Conservation (phyloP, 164 flowering plant species). For the Amborella trichopoda region DNA sequence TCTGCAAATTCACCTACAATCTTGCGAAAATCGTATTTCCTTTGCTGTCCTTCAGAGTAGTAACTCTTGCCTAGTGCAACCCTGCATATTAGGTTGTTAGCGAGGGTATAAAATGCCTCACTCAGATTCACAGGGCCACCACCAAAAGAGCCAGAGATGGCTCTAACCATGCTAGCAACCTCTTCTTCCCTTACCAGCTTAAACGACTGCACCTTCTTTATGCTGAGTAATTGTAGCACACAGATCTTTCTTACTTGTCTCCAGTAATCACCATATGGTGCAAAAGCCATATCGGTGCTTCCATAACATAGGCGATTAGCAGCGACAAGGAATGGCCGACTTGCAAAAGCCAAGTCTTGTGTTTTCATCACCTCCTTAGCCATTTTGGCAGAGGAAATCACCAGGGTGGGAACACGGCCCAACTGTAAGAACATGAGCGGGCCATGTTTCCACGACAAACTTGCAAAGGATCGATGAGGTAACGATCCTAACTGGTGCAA, state of each 20-base stretch:
- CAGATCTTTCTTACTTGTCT: conserved; percentile 34
- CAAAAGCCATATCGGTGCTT: conserved; percentile 29
- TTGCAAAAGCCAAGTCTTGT: conserved; percentile 40
- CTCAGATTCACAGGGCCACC: conserved; percentile 6
- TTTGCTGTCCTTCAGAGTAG: background rate
- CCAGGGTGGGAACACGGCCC: conserved; percentile 37
- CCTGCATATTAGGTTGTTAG: conserved; percentile 6
- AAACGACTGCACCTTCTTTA: conserved; percentile 32
- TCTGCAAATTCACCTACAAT: background rate
- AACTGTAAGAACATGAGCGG: conserved; percentile 37
- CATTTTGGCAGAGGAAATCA: conserved; percentile 39
- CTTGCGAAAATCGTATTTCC: background rate
- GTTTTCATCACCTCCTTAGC: conserved; percentile 44
- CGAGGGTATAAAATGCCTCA: background rate
- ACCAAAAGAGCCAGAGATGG: too few species aligned
- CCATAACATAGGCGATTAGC: conserved; percentile 29
- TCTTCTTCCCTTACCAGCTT: conserved; percentile 39
- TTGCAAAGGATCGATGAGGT: conserved; percentile 34
- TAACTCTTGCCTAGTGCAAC: conserved; percentile 12
- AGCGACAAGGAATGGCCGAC: conserved; percentile 25
- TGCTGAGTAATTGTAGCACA: conserved; percentile 33
- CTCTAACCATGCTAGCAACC: conserved; percentile 25
- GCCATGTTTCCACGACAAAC: conserved; percentile 27
- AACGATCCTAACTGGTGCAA: conserved; percentile 45
- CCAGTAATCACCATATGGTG: conserved; percentile 57